Percentiles rank a stretch among this genome's conserved stretches.
phyloP scores from a whole-genome alignment of 1,139 yeast genomes.

The Candida tropicalis region DNA sequence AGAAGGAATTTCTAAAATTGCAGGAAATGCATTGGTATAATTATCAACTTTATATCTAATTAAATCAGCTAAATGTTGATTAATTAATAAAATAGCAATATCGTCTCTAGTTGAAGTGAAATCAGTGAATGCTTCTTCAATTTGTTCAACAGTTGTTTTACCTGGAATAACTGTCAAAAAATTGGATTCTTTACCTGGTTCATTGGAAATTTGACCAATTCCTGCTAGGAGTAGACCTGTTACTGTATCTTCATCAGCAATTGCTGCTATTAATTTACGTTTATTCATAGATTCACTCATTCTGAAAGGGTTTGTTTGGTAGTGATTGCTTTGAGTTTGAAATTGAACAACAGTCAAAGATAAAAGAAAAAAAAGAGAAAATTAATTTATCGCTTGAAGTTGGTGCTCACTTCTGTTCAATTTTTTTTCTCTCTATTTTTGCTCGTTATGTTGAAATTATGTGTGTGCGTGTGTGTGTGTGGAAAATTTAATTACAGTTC shows the following conservation, averaged over 20 bases:
- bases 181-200: conserved; percentile 72
- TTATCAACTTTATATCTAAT: conserved; percentile 82
- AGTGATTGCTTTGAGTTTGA: conserved; percentile 14
- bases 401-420: too few species aligned
- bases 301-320: not conserved
- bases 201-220: conserved; percentile 79
- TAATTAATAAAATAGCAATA: conserved; percentile 87
- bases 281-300: conserved; percentile 52
- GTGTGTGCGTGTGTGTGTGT: too few species aligned
- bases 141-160: conserved; percentile 75
- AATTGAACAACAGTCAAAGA: not conserved
- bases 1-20: conserved; percentile 94
- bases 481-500: too few species aligned
- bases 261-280: conserved; percentile 83
- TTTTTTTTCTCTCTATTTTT: too few species aligned
- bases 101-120: conserved; percentile 81
- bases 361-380: too few species aligned
- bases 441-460: too few species aligned
- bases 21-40: conserved; percentile 92
- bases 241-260: conserved; percentile 96
- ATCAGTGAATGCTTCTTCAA: conserved; percentile 73
- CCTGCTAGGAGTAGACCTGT: conserved; percentile 97
- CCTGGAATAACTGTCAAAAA: conserved; percentile 78
- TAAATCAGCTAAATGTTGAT: conserved; percentile 92
- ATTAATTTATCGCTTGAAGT: too few species aligned